A percentile compares a stretch with the other conserved stretches of the same genome.
phyloP scores from a whole-genome alignment of 106 monocot genomes.

The Dioscorea alata region DNA sequence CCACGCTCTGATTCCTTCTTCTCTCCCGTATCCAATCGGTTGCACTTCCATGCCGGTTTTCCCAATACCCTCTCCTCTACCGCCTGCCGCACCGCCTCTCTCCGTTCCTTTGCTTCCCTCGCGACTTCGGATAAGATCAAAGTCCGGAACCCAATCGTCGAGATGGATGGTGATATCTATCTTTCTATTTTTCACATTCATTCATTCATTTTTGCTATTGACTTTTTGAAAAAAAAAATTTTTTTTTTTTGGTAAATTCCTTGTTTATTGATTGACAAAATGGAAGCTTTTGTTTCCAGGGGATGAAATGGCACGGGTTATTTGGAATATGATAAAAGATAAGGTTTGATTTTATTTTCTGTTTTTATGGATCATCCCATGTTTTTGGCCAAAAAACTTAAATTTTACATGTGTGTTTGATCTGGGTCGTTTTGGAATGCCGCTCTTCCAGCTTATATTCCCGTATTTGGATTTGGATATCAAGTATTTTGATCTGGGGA shows the following conservation, averaged over 20 bases:
- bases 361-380: not conserved
- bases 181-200: too few relatives aligned
- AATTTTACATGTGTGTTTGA: not conserved
- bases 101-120: conserved; percentile 40
- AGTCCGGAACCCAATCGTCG: conserved; percentile 73
- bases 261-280: too few relatives aligned
- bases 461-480: conserved; percentile 75
- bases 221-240: not conserved
- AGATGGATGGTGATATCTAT: conserved; percentile 63
- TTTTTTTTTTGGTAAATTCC: too few relatives aligned
- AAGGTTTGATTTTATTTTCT: conserved; percentile 28
- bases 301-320: conserved; percentile 84
- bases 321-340: conserved; percentile 84
- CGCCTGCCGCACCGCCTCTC: not conserved
- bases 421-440: not conserved
- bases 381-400: too few relatives aligned
- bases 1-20: not conserved
- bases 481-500: conserved; percentile 78
- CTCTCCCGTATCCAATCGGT: not conserved
- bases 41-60: conserved; percentile 4
- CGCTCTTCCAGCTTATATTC: conserved; percentile 40
- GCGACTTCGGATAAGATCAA: conserved; percentile 40
- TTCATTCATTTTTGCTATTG: not conserved
- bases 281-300: conserved; percentile 18
- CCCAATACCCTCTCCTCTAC: not conserved